Conservation (phyloP, 129 eudicot species). For the Dittrichia graveolens region DNA sequence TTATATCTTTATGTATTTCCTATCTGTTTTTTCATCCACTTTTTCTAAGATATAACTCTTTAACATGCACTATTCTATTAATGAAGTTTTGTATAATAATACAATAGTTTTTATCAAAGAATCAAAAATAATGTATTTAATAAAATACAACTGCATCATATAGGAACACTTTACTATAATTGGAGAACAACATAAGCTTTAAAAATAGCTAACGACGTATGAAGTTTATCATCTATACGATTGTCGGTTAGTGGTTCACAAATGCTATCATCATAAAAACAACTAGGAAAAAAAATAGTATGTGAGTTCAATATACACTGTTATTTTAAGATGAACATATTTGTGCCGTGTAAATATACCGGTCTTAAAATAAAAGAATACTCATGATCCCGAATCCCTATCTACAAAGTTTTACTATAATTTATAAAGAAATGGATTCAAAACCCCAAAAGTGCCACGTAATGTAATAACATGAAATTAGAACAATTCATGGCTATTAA, state of each 20-base stretch:
- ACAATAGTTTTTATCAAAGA: too few relatives aligned
- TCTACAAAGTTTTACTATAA: background rate
- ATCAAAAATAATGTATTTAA: too few relatives aligned
- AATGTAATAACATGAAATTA: background rate
- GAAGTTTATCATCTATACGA: conserved; percentile 12
- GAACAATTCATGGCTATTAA: background rate
- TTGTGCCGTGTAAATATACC: background rate
- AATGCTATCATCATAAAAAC: background rate
- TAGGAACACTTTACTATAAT: background rate
- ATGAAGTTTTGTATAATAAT: too few relatives aligned
- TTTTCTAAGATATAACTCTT: too few relatives aligned
- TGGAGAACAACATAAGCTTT: background rate
- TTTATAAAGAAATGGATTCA: background rate
- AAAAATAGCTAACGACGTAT: background rate
- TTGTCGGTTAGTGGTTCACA: conserved; percentile 22
- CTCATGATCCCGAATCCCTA: background rate
- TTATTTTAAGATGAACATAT: background rate
- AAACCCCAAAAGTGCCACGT: background rate
- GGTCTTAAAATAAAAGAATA: background rate
- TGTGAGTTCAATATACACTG: background rate
- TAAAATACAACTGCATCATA: background rate
- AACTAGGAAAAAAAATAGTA: conserved; percentile 9
- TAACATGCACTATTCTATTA: too few relatives aligned
- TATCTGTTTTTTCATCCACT: too few relatives aligned
- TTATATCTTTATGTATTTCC: too few relatives aligned